Evolutionary conservation across 1,284 basidiomycete species (phyloP), one percentile per base, ranked within the genome.

Genomic region (Xerocomus amazonicus): DNA sequence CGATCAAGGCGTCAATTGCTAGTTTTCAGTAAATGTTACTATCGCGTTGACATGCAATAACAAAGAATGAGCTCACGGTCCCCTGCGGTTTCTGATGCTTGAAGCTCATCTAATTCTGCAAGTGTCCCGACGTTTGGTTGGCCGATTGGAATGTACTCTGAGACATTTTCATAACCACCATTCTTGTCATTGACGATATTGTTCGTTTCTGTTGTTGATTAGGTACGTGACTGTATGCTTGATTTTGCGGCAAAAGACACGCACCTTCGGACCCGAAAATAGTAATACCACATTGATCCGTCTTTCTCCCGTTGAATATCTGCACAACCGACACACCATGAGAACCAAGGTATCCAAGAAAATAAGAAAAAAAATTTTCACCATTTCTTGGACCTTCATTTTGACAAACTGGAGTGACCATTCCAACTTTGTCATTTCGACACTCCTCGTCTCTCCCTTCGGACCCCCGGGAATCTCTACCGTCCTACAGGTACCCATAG

Each of bases 281-380:
- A 41, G 96, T 79, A 31, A 97, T 80, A 16, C 89, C 90, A 61
- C 92, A 92, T 59, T 90, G 84, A 61, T 96, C 93, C 9, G 94
- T 96, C 73, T 97, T 97, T 38, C 93, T 76, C 6, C 85, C 89
- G 56, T 88, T 83, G 63, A 85, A 92, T 53, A 97, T 92, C 92
- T 94, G 57, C 16, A 45, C 19, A 23, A 23, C 19, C 19, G 19
- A 3, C 19, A 23, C 4, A 23, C 3, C 19, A n/a, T 32, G 19
- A 16, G 19, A 23, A 6, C 9, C 23, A 44, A 56, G 32, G 47
- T 42, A 6, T 12, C 13, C 2, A 23, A 13, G 5, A 31, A 31
- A 13, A 42, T 27, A 56, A 28, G 14, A 47, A 45, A 40, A 33
- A 36, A 13, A 14, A 16, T 10, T 47, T 64, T 14, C 51, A 88